Base-by-base conservation (phyloP, 352 stramenopile genomes). In the Blastocystis sp. region DNA sequence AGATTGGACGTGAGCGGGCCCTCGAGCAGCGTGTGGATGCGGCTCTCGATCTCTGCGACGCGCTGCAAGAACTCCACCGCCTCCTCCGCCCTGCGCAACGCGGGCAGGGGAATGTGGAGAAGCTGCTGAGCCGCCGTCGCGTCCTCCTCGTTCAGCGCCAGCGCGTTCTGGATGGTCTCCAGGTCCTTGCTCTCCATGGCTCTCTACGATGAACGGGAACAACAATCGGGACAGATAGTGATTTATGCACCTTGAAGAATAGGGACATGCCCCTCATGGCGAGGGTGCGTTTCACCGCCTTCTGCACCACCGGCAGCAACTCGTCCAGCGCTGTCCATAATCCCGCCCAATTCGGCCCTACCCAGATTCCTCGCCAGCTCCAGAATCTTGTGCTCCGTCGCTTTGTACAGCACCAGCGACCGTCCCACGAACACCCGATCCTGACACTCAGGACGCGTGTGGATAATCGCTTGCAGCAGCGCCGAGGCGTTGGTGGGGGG, bases 331-430 rank as follows among this genome's bases (percentile, higher is more conserved):
- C 67, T 90, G 37, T 65, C 63, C n/a, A 90, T 19, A 29, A 79
- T 41, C 10, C 21, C 37, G 2, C n/a, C 65, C 4, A 88, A 59
- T 50, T 4, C 1, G 31, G 12, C 24, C 13, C 35, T 51, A 60
- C 71, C 62, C 41, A 74, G 51, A 63, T 92, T 90, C 13, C 91
- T 62, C 29, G 91, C 91, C 39, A 80, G 51, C 63, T 92, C 91
- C 2, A 92, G 78, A n/a, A 92, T 79, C 12, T 76, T 74, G 63
- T 92, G 88, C 59, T 90, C 88, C 39, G 61, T 26, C 2, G 79
- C 65, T 19, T 50, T 50, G 45, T 90, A 78, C 26, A 80, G 41
- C 4, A 80, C 79, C 3, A 90, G 51, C 4, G 74, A 70, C 33
- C 74, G 50, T 13, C 74, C 74, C 9, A 61, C 33, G 51, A 67